Base-by-base conservation (phyloP, 2,329 filamentous ascomycete genomes). In the Biscogniauxia mediterranea region DNA sequence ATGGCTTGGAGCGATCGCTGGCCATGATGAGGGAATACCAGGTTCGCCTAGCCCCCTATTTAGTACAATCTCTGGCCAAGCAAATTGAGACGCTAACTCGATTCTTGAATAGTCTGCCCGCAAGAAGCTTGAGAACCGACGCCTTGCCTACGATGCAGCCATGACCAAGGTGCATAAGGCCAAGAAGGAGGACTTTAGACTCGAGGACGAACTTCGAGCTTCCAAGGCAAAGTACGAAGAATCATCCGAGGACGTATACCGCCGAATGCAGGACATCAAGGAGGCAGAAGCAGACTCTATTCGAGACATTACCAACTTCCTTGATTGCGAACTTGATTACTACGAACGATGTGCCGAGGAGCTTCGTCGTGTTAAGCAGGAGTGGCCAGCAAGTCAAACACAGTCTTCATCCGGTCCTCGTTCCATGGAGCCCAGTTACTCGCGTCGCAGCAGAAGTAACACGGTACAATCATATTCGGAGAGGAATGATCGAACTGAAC, bases 11-110 rank as follows among this genome's bases (percentile, higher is more conserved):
- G 75, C 84, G 93, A 67, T 96, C 90, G 25, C 78, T 97, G 57
- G 89, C 92, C 42, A 95, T 97, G 83, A 94, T 98, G 92, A 97
- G 96, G 76, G 95, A 98, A 73, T 98, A 97, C 71, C 93, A 97
- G 84, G 91, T 94, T 82, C 58, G 84, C 74, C 20, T 28, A 5
- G 2, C 4, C 28, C 2, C 28, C 28, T 32, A 13, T 32, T 4
- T 8, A 32, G 28, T 57, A 6, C 5, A 38, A 15, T 20, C 11
- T 28, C 26, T 26, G 26, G 4, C 2, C 49, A n/a, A 7, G 25
- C 25, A 21, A 23, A 8, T 13, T 56, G 46, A 9, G 25, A 60
- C 25, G 50, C 62, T 71, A 63, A 70, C 61, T 15, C 9, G 68
- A 1, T 1, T 20, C 23, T 42, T 52, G 5, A 2, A 55, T 61